phyloP scores from a whole-genome alignment of 352 stramenopile species.

The Salisapilia sapeloensis region DNA sequence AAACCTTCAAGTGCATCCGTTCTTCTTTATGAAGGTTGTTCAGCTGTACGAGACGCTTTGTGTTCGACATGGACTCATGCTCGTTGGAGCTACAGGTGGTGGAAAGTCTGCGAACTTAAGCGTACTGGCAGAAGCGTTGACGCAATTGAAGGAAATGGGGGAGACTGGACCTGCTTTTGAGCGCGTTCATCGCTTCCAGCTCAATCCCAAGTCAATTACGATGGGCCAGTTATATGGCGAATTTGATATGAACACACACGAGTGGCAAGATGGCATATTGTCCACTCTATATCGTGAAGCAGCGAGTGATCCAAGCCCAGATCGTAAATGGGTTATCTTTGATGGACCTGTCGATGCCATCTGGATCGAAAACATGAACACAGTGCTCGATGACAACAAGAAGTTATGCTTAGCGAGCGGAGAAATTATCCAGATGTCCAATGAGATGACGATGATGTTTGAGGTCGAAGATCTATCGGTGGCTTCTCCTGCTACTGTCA shows the following conservation, averaged over 20 bases:
- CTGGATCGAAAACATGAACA: slow-evolving; percentile 98
- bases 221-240: slow-evolving; percentile 93
- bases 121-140: slow-evolving; percentile 78
- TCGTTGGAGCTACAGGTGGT: slow-evolving; percentile 86
- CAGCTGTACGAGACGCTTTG: slow-evolving; percentile 92
- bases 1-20: slow-evolving; percentile 74
- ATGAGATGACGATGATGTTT: slow-evolving; percentile 96
- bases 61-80: slow-evolving; percentile 90
- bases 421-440: slow-evolving; percentile 90
- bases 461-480: slow-evolving; percentile 91
- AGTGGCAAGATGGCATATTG: slow-evolving; percentile 90
- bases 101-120: slow-evolving; percentile 83
- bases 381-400: slow-evolving; percentile 93
- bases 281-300: slow-evolving; percentile 82
- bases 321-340: slow-evolving; percentile 92
- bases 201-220: slow-evolving; percentile 93
- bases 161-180: slow-evolving; percentile 75
- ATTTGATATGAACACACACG: slow-evolving; percentile 90
- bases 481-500: slow-evolving; percentile 87
- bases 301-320: slow-evolving; percentile 68
- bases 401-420: slow-evolving; percentile 89
- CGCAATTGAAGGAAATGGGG: slow-evolving; percentile 62
- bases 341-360: slow-evolving; percentile 91
- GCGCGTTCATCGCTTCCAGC: slow-evolving; percentile 64
- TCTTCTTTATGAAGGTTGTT: slow-evolving; percentile 88